phyloP scores from a whole-genome alignment of 208 protist species.

The Wallacemonas sp. region DNA sequence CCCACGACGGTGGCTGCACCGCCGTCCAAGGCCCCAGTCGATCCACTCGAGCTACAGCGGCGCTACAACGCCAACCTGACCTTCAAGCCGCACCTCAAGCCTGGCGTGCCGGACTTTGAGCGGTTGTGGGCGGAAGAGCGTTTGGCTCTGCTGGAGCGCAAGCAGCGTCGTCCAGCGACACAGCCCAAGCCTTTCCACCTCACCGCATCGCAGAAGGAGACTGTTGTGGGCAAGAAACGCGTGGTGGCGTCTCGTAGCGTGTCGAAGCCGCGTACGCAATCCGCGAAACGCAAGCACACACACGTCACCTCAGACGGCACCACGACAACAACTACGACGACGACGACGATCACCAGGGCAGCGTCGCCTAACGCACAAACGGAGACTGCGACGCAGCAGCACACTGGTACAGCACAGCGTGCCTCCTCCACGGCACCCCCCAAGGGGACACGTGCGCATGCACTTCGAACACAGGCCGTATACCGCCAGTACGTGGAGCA shows the following conservation, averaged over 20 bases:
- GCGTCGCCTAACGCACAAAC: neutral
- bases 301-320: neutral
- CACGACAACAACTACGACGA: neutral
- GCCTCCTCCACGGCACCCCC: slow-evolving; percentile 17
- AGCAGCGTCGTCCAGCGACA: slow-evolving; percentile 41
- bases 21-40: neutral
- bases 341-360: neutral
- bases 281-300: neutral
- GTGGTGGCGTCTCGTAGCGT: slow-evolving; percentile 1
- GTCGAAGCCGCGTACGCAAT: neutral
- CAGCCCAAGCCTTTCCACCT: slow-evolving; percentile 59
- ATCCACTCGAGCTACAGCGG: slow-evolving; percentile 1
- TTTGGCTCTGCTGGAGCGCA: slow-evolving; percentile 41
- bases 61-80: slow-evolving; percentile 61
- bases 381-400: slow-evolving; percentile 15
- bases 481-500: slow-evolving; percentile 58
- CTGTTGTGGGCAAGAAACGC: slow-evolving; percentile 23
- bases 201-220: slow-evolving; percentile 33
- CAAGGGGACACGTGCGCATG: slow-evolving; percentile 75
- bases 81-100: slow-evolving; percentile 74
- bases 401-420: neutral
- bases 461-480: slow-evolving; percentile 71
- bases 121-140: slow-evolving; percentile 65
- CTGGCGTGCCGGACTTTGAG: slow-evolving; percentile 80
- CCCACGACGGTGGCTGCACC: neutral